Base-by-base conservation (phyloP, 441 rosid species). In the Mallotus japonicus region DNA sequence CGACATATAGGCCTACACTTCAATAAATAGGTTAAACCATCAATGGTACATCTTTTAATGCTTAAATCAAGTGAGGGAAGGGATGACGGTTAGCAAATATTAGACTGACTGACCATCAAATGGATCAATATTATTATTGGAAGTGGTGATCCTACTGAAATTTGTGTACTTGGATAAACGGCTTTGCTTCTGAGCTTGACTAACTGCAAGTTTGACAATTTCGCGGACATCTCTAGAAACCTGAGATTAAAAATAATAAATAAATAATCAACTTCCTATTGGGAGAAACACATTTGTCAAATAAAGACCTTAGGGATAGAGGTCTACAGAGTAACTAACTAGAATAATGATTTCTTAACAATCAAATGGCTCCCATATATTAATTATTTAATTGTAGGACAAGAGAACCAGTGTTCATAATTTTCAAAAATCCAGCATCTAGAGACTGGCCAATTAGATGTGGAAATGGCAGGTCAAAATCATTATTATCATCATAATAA, bases 221-320 rank as follows among this genome's bases (percentile, higher is more conserved):
- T 92, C 97, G 2, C 92, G 96, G 73, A 92, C 86, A 81, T 91
- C 85, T 82, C 85, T 84, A 22, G 97, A 88, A 77, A 87, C 91
- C 99, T 95, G 77, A 74, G 71, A 75, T 63, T 76, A 72, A 50
- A 73, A 28, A 28, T n/a, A 28, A 28, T 70, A 37, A 79, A 70
- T 44, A 70, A 28, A 17, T 32, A 40, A 77, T 69, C 66, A 72
- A 61, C 64, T 62, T 44, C 62, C 22, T 69, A 15, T 50, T 64
- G 69, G 56, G 65, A 58, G 73, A 62, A 69, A 40, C 17, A 57
- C 14, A 59, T 11, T 32, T 16, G 40, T 2, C 32, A 28, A 28
- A 28, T 28, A 28, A 28, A 28, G 37, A 4, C 6, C 50, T 28
- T 55, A 55, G 4, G 49, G 37, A 13, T n/a, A 9, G 42, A 32